phyloP scores from a whole-genome alignment of 208 protist genomes.

The Endotrypanum monterogeii region DNA sequence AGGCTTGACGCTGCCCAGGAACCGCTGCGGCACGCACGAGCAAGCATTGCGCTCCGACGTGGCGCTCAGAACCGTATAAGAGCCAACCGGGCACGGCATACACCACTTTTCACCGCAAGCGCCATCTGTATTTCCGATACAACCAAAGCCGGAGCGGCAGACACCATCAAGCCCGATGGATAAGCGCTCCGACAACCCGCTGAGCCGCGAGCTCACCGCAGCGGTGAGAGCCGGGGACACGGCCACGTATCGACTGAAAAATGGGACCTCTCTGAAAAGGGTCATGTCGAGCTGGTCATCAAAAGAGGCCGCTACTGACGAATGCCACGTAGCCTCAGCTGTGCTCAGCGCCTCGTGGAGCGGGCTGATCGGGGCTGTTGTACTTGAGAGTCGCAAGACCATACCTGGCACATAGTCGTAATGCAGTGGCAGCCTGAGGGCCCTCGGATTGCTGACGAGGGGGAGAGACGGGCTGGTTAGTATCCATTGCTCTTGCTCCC shows the following conservation, averaged over 20 bases:
- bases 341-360: slow-evolving; percentile 9
- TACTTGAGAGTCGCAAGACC: slow-evolving; percentile 18
- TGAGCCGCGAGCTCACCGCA: slow-evolving; percentile 18
- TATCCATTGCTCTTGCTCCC: slow-evolving; percentile 13
- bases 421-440: slow-evolving; percentile 9
- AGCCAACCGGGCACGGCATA: slow-evolving; percentile 4
- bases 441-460: background rate
- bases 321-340: slow-evolving; percentile 16
- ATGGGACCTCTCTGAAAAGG: background rate
- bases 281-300: slow-evolving; percentile 4
- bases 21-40: slow-evolving; percentile 26
- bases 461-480: background rate
- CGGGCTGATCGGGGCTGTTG: background rate
- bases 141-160: slow-evolving; percentile 23
- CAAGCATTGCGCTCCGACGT: slow-evolving; percentile 15
- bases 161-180: slow-evolving; percentile 23
- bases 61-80: slow-evolving; percentile 23
- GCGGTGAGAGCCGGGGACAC: slow-evolving; percentile 6
- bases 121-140: no score
- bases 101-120: background rate
- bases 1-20: background rate
- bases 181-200: background rate
- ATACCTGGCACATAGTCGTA: slow-evolving; percentile 34
- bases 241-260: slow-evolving; percentile 1
- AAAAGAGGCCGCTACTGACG: background rate